Percentiles rank a stretch among this genome's conserved stretches.
Conservation (phyloP, 306 rosid genomes). For the Vigna radiata region DNA sequence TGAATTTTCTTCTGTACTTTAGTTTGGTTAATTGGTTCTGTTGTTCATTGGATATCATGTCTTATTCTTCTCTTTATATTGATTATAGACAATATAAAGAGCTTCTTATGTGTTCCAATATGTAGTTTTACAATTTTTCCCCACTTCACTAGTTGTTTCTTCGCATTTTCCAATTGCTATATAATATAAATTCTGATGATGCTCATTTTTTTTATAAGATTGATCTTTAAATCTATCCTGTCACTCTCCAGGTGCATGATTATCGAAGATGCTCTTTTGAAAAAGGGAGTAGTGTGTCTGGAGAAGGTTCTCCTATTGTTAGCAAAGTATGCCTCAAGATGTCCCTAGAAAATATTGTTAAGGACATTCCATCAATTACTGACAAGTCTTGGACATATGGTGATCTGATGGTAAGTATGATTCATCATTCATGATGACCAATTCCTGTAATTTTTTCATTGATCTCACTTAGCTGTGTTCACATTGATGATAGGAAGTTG, state of each 20-base stretch:
- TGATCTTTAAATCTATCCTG: conserved; percentile 40
- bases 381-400: conserved; percentile 97
- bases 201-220: conserved; percentile 30
- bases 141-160: conserved; percentile 3
- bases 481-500: conserved; percentile 73
- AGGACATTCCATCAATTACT: conserved; percentile 87
- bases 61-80: neutral
- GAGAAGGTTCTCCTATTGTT: conserved; percentile 64
- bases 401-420: conserved; percentile 85
- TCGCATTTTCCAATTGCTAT: conserved; percentile 32
- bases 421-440: conserved; percentile 37
- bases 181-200: conserved; percentile 17
- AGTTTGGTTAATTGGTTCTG: conserved; percentile 20
- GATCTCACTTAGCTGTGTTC: conserved; percentile 40
- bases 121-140: conserved; percentile 16
- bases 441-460: conserved; percentile 36
- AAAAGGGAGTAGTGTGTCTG: conserved; percentile 59
- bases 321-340: conserved; percentile 79
- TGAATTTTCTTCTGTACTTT: conserved; percentile 16
- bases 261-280: conserved; percentile 74
- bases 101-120: conserved; percentile 21
- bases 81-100: neutral
- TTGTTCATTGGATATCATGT: conserved; percentile 9
- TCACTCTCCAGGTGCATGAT: conserved; percentile 75
- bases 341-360: conserved; percentile 95